Percentiles rank a stretch among this genome's conserved stretches.
Evolutionary conservation across 176 grass and related monocot species (phyloP).

Genomic region (Eragrostis curvula): DNA sequence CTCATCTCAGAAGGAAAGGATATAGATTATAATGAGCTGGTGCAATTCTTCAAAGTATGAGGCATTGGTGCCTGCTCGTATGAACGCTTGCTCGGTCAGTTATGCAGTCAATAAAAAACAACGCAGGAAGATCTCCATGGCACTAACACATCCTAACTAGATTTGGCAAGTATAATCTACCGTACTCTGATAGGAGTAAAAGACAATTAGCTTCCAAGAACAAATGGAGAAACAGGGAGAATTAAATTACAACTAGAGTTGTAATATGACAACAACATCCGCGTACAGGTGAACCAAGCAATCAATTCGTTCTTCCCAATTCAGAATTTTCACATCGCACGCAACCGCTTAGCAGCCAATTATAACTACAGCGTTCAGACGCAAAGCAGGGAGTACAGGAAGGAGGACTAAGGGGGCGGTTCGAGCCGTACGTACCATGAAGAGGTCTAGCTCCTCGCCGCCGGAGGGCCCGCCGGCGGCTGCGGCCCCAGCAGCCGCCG

Average conservation of each 20-base stretch:
- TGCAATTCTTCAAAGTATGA: not conserved
- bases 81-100: not conserved
- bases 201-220: not conserved
- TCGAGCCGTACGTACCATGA: constrained; percentile 78
- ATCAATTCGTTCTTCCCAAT: not conserved
- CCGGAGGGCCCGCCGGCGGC: constrained; percentile 42
- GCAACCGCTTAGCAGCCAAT: not conserved
- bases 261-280: not conserved
- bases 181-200: not conserved
- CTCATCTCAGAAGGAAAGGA: not conserved
- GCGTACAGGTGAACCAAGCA: not conserved
- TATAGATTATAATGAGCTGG: not conserved
- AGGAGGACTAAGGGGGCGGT: not conserved
- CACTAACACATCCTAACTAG: not conserved
- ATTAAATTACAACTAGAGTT: not conserved
- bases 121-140: not conserved
- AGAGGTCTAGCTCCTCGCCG: constrained; percentile 91
- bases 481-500: constrained; percentile 45
- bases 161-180: too few species aligned
- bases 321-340: not conserved
- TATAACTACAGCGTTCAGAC: not conserved
- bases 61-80: not conserved
- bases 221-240: not conserved
- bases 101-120: not conserved
- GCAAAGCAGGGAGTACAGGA: not conserved